Evolutionary conservation across 768 basidiomycete genomes (phyloP).

Genomic region (Russula ochroleuca): DNA sequence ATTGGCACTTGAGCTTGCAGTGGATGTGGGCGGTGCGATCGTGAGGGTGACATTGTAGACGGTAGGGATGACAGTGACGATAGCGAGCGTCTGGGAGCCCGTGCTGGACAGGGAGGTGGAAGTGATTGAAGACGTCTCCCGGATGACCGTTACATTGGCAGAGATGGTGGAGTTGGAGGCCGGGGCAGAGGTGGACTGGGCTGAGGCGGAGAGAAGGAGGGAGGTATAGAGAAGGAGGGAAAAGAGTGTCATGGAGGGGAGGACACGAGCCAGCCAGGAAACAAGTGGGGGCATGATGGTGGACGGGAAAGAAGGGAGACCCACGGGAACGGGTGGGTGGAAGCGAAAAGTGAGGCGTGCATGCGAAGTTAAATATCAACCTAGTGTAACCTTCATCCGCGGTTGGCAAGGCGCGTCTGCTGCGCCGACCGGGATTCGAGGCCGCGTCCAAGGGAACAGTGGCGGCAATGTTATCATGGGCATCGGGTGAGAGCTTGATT

Average conservation of each 20-base stretch:
- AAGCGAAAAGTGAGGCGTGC: not conserved
- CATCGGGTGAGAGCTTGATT: not conserved
- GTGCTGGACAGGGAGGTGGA: constrained; percentile 40
- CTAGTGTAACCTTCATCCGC: not conserved
- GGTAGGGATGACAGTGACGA: constrained; percentile 56
- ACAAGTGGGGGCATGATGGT: constrained; percentile 28
- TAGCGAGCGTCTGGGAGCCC: constrained; percentile 45
- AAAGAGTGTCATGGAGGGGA: constrained; percentile 16
- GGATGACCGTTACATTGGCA: constrained; percentile 42
- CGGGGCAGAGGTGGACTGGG: constrained; percentile 17
- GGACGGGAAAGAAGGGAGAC: constrained; percentile 23
- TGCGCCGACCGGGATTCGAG: constrained; percentile 15
- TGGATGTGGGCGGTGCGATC: constrained; percentile 45
- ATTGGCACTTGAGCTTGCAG: constrained; percentile 39
- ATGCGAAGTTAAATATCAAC: constrained; percentile 1
- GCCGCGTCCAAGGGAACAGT: not conserved
- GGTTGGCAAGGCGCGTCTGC: constrained; percentile 1
- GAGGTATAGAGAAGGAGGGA: constrained; percentile 29
- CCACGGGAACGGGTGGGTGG: not conserved
- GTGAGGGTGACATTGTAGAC: constrained; percentile 60
- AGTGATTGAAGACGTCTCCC: constrained; percentile 49
- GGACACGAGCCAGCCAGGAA: constrained; percentile 30
- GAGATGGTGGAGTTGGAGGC: constrained; percentile 21
- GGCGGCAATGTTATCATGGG: not conserved
- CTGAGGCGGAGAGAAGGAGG: constrained; percentile 29